Percentiles rank a stretch among this genome's conserved stretches.
phyloP scores from a whole-genome alignment of 176 grass and related monocot genomes.

The Cymbopogon citratus region DNA sequence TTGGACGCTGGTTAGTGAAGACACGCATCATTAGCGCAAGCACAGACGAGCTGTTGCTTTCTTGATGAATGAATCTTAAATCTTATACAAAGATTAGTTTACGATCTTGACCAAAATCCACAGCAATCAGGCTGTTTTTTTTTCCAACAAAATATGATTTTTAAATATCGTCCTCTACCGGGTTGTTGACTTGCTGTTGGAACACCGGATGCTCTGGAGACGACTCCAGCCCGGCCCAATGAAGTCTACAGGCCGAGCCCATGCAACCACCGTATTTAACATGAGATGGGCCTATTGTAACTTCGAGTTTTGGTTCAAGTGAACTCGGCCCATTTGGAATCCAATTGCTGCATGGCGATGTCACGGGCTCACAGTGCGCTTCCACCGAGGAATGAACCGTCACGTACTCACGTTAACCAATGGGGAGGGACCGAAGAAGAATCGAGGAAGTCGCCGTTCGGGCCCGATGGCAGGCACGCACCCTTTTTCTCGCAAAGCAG shows the following conservation, averaged over 20 bases:
- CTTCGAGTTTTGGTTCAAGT: neutral
- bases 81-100: neutral
- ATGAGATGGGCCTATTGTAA: neutral
- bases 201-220: neutral
- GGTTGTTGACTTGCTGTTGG: neutral
- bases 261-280: neutral
- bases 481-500: no score
- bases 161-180: neutral
- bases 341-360: neutral
- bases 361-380: no score
- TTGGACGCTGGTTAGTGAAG: neutral
- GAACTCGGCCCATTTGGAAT: neutral
- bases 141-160: neutral
- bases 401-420: no score
- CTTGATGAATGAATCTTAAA: neutral
- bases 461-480: no score
- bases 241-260: neutral
- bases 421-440: no score
- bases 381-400: neutral
- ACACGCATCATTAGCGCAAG: conserved; percentile 16
- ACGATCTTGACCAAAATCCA: neutral
- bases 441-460: no score
- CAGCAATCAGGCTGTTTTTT: neutral
- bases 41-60: neutral
- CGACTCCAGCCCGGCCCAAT: neutral